These are phyloP conservation scores for Eremothecium cymbalariae DNA, from an alignment of 1,139 yeast genomes.

Conservation along the genomic window DNA sequence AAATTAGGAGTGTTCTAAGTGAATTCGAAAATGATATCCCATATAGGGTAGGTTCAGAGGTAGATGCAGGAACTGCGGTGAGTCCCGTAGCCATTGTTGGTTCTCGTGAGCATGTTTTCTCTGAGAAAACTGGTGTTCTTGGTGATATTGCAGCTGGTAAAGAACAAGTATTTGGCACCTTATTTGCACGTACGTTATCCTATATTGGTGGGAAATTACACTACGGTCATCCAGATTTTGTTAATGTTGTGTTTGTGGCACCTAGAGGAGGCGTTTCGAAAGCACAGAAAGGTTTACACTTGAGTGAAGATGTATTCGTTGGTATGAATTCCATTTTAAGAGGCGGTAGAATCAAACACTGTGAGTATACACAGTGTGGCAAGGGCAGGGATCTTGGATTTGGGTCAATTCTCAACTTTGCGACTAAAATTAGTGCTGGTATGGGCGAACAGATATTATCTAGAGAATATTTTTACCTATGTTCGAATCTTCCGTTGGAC, in stretches of 20 bases:
- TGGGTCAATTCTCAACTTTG: conserved; percentile 66
- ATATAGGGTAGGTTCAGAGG: conserved; percentile 6
- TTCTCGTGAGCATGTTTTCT: conserved; percentile 67
- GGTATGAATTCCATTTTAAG: conserved; percentile 66
- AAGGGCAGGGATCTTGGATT: conserved; percentile 76
- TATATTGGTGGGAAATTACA: conserved; percentile 68
- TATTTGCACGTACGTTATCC: conserved; percentile 64
- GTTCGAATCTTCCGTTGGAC: conserved; percentile 64
- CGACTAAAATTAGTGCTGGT: conserved; percentile 74
- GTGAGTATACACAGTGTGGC: conserved; percentile 74
- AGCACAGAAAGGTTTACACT: conserved; percentile 65
- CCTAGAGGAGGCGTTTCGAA: conserved; percentile 74
- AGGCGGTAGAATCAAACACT: conserved; percentile 69
- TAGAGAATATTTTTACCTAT: conserved; percentile 64
- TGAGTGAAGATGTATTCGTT: conserved; percentile 69
- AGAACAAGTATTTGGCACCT: conserved; percentile 69
- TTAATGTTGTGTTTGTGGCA: conserved; percentile 58
- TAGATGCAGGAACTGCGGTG: conserved; percentile 31
- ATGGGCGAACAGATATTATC: conserved; percentile 77
- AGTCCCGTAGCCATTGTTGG: conserved; percentile 65
- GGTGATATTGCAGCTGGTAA: conserved; percentile 77
- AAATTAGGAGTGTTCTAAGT: conserved; percentile 62
- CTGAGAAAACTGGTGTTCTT: conserved; percentile 64
- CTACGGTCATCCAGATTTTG: conserved; percentile 72
- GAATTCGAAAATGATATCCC: conserved; percentile 43